Base-by-base conservation (phyloP, 2,329 filamentous ascomycete genomes). In the Cercospora sesami region DNA sequence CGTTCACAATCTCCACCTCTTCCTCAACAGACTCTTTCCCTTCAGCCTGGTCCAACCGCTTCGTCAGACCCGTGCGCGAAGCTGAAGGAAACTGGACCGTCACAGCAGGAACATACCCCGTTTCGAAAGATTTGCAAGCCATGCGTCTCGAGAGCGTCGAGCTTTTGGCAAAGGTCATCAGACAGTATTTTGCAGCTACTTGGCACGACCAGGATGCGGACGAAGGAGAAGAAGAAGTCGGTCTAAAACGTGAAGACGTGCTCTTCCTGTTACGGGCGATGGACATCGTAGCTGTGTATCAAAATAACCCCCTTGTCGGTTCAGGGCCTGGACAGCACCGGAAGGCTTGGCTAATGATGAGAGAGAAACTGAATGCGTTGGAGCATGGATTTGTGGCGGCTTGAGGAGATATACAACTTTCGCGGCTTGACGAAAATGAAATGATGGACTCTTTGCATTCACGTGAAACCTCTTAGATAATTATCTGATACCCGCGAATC, bases 141-240 rank as follows among this genome's bases (percentile, higher is more conserved):
- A 72, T 73, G 72, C 70, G 75, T 4, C 58, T 68, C 3, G 71
- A 72, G 48, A 74, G 71, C 53, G 71, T 74, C 4, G 72, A 74
- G 51, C 63, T 75, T 5, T 45, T 76, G 36, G 70, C 67, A 5
- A 62, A 65, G 18, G 60, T 72, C 9, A 58, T 73, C 5, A 45
- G 62, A 18, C 68, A 66, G 14, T 63, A 69, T 23, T 26, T 62
- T 8, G 39, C 39, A 21, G 21, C 36, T 62, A 9, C 21, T 6
- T 14, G 60, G 23, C 58, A n/a, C 8, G 5, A 12, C n/a, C 55
- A 58, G 8, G 48, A 65, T 23, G 18, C 36, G 16, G 55, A 48
- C 23, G 60, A 36, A 33, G 42, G 7, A 30, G 28, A 39, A 39
- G 14, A 36, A 33, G 42, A 30, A 4, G 18, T 42, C 16, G 66